Conservation (phyloP, 2,329 filamentous ascomycete genomes). For the Amylocarpus encephaloides region DNA sequence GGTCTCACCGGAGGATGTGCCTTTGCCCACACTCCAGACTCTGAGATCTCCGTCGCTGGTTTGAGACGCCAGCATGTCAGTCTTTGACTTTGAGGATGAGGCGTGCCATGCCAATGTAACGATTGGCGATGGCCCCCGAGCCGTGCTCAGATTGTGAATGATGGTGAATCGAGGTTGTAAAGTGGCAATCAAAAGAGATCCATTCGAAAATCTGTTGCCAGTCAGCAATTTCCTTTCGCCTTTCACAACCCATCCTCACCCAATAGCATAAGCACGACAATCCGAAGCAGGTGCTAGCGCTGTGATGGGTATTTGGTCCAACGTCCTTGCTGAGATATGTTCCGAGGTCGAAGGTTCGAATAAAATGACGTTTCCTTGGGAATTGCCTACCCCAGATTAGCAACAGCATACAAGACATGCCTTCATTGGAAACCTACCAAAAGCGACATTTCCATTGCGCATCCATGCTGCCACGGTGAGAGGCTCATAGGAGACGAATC, state of each 20-base stretch:
- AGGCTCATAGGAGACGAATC: slow-evolving; percentile 88
- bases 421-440: slow-evolving; percentile 58
- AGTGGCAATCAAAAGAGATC: slow-evolving; percentile 82
- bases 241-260: slow-evolving; percentile 46
- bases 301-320: slow-evolving; percentile 90
- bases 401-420: slow-evolving; percentile 8
- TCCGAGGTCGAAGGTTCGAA: slow-evolving; percentile 93
- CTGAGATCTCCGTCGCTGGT: slow-evolving; percentile 85
- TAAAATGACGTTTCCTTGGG: slow-evolving; percentile 85
- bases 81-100: slow-evolving; percentile 91
- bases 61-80: slow-evolving; percentile 94
- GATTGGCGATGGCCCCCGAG: slow-evolving; percentile 77
- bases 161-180: slow-evolving; percentile 91
- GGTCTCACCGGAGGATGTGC: slow-evolving; percentile 60
- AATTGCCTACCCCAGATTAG: slow-evolving; percentile 59
- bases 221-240: slow-evolving; percentile 15
- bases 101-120: slow-evolving; percentile 90
- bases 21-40: slow-evolving; percentile 94
- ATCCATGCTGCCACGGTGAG: slow-evolving; percentile 88
- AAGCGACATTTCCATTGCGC: slow-evolving; percentile 93
- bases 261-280: slow-evolving; percentile 92
- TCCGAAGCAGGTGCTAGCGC: slow-evolving; percentile 83
- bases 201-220: slow-evolving; percentile 74
- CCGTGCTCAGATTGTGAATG: slow-evolving; percentile 82
- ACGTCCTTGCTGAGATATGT: slow-evolving; percentile 83